These are phyloP conservation scores for Pterocarpus santalinus DNA, from an alignment of 306 rosid genomes.

Conservation along the genomic window DNA sequence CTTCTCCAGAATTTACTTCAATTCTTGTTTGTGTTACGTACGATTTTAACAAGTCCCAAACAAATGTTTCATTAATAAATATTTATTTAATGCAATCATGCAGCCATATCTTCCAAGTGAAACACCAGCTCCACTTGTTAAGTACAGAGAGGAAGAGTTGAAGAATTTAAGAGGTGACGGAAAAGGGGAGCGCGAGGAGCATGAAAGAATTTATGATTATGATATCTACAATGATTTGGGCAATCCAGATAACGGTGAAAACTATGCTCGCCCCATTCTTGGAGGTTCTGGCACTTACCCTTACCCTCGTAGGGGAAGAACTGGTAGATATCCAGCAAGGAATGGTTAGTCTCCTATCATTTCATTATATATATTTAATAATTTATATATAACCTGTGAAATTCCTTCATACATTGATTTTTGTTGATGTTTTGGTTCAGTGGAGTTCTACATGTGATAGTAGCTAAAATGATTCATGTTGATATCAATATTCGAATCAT, in stretches of 20 bases:
- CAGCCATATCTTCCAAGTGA: slow-evolving; percentile 73
- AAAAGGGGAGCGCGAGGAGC: slow-evolving; percentile 61
- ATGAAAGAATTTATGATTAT: slow-evolving; percentile 83
- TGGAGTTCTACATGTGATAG: too few relatives aligned
- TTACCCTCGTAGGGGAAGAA: slow-evolving; percentile 93
- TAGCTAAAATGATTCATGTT: too few relatives aligned
- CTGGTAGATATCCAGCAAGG: slow-evolving; percentile 66
- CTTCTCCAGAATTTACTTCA: too few relatives aligned
- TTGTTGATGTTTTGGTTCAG: too few relatives aligned
- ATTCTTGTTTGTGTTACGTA: too few relatives aligned
- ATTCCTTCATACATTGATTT: too few relatives aligned
- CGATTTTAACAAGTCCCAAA: too few relatives aligned
- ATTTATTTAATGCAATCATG: background rate
- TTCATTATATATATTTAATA: background rate
- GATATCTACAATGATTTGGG: slow-evolving; percentile 80
- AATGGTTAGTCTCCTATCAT: slow-evolving; percentile 48
- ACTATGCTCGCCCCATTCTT: slow-evolving; percentile 61
- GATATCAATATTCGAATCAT: too few relatives aligned
- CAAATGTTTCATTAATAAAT: too few relatives aligned
- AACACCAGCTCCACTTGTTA: slow-evolving; percentile 64
- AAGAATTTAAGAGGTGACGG: slow-evolving; percentile 75
- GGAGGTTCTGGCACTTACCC: slow-evolving; percentile 79
- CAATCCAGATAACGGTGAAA: slow-evolving; percentile 51
- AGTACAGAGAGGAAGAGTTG: slow-evolving; percentile 74
- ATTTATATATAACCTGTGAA: too few relatives aligned